Evolutionary conservation across 164 flowering plant genomes (phyloP).

Genomic region (Macadamia tetraphylla): DNA sequence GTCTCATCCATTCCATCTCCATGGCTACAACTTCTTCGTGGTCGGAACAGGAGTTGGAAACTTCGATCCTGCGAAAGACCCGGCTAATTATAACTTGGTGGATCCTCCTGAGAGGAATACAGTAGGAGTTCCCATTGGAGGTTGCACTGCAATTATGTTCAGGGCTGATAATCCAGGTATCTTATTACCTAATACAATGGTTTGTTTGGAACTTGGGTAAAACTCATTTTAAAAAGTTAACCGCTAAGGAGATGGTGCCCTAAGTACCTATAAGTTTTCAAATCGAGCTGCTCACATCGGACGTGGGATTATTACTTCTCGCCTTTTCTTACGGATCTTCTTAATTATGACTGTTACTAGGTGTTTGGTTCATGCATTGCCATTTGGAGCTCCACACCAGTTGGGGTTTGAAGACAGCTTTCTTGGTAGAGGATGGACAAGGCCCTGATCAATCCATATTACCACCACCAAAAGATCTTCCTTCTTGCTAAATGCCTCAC

Average conservation of each 20-base stretch:
- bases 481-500: conserved; percentile 35
- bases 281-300: too few relatives aligned
- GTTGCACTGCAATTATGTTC: conserved; percentile 70
- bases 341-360: conserved; percentile 13
- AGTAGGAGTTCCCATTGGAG: conserved; percentile 67
- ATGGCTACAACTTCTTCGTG: conserved; percentile 51
- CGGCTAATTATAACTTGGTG: conserved; percentile 49
- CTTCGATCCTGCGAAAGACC: conserved; percentile 41
- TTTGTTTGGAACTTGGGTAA: too few relatives aligned
- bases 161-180: conserved; percentile 73
- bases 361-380: conserved; percentile 76
- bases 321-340: neutral
- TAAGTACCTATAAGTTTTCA: too few relatives aligned
- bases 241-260: too few relatives aligned
- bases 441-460: conserved; percentile 33
- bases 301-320: too few relatives aligned
- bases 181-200: too few relatives aligned
- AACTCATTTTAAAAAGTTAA: too few relatives aligned
- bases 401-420: conserved; percentile 63
- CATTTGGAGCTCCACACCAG: conserved; percentile 63
- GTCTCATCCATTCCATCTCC: conserved; percentile 58
- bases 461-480: conserved; percentile 71
- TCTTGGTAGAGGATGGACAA: conserved; percentile 55
- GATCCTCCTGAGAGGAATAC: conserved; percentile 76
- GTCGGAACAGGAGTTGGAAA: conserved; percentile 51